These are phyloP conservation scores for Vitis rupestris DNA, from an alignment of 164 flowering plant species.

Conservation along the genomic window DNA sequence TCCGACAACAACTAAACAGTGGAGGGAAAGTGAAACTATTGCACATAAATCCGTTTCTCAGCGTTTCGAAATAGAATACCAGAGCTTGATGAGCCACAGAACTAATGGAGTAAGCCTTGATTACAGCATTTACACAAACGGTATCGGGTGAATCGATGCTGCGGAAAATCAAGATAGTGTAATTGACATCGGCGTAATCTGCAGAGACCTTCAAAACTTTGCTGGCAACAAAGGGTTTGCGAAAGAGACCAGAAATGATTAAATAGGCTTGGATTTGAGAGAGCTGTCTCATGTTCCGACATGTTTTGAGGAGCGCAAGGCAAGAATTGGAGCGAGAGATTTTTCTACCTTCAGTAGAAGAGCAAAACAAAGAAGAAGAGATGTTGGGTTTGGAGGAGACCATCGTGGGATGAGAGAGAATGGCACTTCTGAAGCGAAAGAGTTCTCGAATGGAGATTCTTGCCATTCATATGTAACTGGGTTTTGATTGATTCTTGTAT, in stretches of 20 bases:
- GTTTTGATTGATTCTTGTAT: constrained; percentile 6
- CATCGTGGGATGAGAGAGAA: constrained; percentile 9
- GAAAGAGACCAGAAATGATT: constrained; percentile 42
- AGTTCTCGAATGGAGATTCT: constrained; percentile 32
- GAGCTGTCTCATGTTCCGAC: constrained; percentile 34
- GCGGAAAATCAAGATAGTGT: constrained; percentile 41
- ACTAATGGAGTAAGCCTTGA: constrained; percentile 48
- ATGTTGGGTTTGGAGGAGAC: constrained; percentile 3
- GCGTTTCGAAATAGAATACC: constrained; percentile 46
- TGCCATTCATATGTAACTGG: constrained; percentile 51
- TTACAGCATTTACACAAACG: constrained; percentile 51
- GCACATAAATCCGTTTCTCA: constrained; percentile 42
- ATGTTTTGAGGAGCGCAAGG: constrained; percentile 26
- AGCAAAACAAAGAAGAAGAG: constrained; percentile 8
- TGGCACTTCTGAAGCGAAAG: constrained; percentile 18
- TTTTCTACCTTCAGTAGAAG: neutral
- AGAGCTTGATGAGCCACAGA: constrained; percentile 30
- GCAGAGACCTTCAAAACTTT: constrained; percentile 40
- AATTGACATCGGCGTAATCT: constrained; percentile 31
- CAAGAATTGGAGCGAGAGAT: constrained; percentile 10
- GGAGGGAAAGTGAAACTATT: constrained; percentile 58
- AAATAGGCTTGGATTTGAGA: constrained; percentile 60
- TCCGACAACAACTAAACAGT: constrained; percentile 43
- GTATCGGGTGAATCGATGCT: constrained; percentile 33
- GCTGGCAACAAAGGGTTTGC: constrained; percentile 39